These are phyloP conservation scores for Colletotrichum graminicola DNA, from an alignment of 2,329 filamentous ascomycete genomes.

Conservation along the genomic window DNA sequence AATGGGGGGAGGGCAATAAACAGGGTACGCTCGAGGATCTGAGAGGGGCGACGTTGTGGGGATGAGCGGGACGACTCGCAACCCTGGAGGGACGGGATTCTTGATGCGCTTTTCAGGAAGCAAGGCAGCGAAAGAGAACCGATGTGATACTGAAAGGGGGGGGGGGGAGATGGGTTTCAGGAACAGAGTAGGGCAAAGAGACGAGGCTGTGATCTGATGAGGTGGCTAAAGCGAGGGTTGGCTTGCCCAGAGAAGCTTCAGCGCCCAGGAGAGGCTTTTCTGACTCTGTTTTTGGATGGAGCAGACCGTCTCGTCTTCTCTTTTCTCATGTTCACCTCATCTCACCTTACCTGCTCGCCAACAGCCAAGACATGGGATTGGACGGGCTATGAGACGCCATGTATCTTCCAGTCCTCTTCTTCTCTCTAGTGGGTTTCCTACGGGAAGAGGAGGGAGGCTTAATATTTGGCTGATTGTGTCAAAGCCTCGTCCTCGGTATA, in stretches of 20 bases:
- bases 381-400: neutral
- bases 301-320: neutral
- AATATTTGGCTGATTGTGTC: neutral
- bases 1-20: neutral
- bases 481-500: neutral
- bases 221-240: neutral
- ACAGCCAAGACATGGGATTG: neutral
- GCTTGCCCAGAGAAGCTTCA: neutral
- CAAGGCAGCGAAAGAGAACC: neutral
- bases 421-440: neutral
- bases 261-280: neutral
- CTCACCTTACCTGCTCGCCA: neutral
- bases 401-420: neutral
- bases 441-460: neutral
- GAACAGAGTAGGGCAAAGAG: neutral
- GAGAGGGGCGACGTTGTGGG: too few relatives aligned
- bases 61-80: neutral
- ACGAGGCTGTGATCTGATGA: neutral
- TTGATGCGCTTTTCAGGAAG: neutral
- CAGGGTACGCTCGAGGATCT: neutral
- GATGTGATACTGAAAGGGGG: neutral
- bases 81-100: neutral
- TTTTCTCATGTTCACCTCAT: neutral
- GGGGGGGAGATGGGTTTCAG: neutral
- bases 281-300: neutral